Base-by-base conservation (phyloP, 331 rosid genomes). In the Acacia pycnantha region DNA sequence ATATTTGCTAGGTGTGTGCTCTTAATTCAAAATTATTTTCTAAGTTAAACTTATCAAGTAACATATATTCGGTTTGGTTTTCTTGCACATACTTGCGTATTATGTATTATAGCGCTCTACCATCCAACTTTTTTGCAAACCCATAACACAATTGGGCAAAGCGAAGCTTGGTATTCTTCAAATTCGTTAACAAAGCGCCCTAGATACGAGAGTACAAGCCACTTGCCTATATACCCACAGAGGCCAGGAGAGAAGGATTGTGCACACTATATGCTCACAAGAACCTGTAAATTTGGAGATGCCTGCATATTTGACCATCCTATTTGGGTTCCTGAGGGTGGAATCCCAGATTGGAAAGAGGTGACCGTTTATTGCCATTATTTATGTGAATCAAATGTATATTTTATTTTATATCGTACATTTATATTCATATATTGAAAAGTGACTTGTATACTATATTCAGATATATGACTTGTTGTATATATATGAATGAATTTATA, bases 321-420 rank as follows among this genome's bases (percentile, higher is more conserved):
- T 93, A 86, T 92, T 92, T 95, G 99, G 99, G 99, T 95, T 93
- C 99, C 99, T 73, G 99, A 93, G 82, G 98, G 99, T 88, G 99
- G 99, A 95, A 95, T 95, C 88, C 98, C 94, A 88, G 97, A 92
- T 90, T 95, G 99, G 99, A 95, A 95, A 95, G 99, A 95, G 97
- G 99, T 95, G 99, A 95, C 91, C 58, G 83, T 90, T 94, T 90
- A 77, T 82, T 87, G 76, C 81, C 83, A 88, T 88, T 86, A 26
- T 83, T 79, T 83, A 79, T 90, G 80, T 86, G 90, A 88, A 77
- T 80, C 43, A 82, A 74, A 90, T 78, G 78, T 79, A 79, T 91
- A 80, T 88, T 65, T 72, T 85, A 87, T 75, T 81, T 18, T 79
- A 76, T 65, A 76, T 79, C 78, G 37, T 84, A 89, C 67, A 56